Base-by-base conservation (phyloP, 208 protist genomes). In the Polymyxa betae region DNA sequence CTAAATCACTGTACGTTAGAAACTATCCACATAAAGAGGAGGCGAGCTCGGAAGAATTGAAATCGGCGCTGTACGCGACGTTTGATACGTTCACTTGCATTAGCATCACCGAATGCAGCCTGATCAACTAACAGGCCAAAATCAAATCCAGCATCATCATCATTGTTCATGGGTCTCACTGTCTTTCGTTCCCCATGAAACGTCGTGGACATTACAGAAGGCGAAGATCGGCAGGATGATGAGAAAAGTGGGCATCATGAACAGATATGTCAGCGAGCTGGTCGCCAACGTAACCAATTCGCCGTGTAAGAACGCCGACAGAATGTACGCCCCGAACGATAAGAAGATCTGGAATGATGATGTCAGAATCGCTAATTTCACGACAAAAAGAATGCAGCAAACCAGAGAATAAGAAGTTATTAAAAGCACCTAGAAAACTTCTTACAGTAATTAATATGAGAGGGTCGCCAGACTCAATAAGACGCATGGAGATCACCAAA, bases 201-300 rank as follows among this genome's bases (percentile, higher is more conserved):
- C 72, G n/a, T 82, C 72, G n/a, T 82, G 5, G n/a, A 82, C 72
- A 43, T 82, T 82, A 20, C 16, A 38, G 72, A 82, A 82, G 35
- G 72, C 72, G 35, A 82, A 82, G 5, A 82, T 82, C 16, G 72
- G 72, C 72, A 82, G n/a, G 5, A 82, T 82, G 72, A 82, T 43
- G 16, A 82, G 72, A n/a, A 82, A 82, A 20, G 72, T 82, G 12
- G 72, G 72, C 72, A 82, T 82, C 72, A 82, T 82, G n/a, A 40
- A 82, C 16, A 82, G 5, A 43, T 82, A 82, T 43, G 35, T n/a
- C 12, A 82, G 5, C 16, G 35, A 45, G 5, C 16, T 20, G 5
- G 72, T 82, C 5, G 35, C 12, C 72, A 82, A n/a, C 10, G 72
- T 82, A 20, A 35, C 5, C 72, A 82, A n/a, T 5, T 35, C n/a